These are phyloP conservation scores for Aspergillus egyptiacus DNA, from an alignment of 495 filamentous ascomycete genomes.

Conservation along the genomic window DNA sequence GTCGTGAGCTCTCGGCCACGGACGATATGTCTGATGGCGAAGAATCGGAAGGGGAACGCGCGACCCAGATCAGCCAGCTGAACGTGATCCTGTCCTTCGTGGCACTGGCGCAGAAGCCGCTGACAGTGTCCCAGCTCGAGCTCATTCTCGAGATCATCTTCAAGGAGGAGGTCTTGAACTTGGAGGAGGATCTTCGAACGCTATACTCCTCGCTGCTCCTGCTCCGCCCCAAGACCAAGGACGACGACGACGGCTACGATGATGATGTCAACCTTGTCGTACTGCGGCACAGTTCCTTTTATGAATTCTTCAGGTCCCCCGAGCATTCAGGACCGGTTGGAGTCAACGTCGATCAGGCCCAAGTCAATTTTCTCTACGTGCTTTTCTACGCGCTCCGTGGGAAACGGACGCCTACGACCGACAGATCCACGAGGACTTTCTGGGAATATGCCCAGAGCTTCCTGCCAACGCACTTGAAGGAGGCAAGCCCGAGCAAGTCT, in stretches of 20 bases:
- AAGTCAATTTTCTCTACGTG: background rate
- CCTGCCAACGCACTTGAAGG: background rate
- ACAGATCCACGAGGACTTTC: no score
- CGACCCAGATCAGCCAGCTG: slow-evolving; percentile 9
- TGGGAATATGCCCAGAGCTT: background rate
- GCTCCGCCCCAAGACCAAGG: background rate
- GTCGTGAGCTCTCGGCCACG: slow-evolving; percentile 2
- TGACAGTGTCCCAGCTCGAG: slow-evolving; percentile 3
- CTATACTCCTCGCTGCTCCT: background rate
- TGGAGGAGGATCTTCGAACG: slow-evolving; percentile 5
- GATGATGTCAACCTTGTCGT: background rate
- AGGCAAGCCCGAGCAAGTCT: background rate
- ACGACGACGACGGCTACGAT: background rate
- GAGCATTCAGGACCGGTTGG: background rate
- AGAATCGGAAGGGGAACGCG: no score
- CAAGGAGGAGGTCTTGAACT: background rate
- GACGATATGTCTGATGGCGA: slow-evolving; percentile 1
- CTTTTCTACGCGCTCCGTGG: no score
- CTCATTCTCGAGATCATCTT: slow-evolving; percentile 1
- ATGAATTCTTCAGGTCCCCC: background rate
- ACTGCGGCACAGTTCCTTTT: background rate
- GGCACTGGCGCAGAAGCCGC: slow-evolving; percentile 8
- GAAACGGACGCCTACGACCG: no score
- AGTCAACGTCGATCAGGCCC: background rate
- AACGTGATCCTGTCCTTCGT: slow-evolving; percentile 14